These are phyloP conservation scores for Umbilicaria muhlenbergii DNA, from an alignment of 495 filamentous ascomycete species.

Conservation along the genomic window DNA sequence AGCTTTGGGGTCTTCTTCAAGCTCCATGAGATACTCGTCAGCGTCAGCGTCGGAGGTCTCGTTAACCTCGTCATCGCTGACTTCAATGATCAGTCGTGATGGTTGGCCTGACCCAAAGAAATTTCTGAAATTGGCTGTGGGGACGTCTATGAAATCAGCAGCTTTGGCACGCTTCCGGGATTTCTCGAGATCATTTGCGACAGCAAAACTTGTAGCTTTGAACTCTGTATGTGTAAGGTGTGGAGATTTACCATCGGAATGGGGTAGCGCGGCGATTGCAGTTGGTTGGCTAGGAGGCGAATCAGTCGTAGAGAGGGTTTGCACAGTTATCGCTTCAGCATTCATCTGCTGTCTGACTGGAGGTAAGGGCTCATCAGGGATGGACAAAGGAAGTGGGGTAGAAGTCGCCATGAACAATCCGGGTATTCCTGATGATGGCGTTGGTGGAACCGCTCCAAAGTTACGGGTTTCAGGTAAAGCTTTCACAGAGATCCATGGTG, in stretches of 20 bases:
- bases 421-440: constrained; percentile 26
- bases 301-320: too few species aligned
- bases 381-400: not conserved
- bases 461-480: not conserved
- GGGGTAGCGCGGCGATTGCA: too few species aligned
- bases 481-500: not conserved
- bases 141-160: constrained; percentile 54
- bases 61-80: constrained; percentile 49
- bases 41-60: constrained; percentile 26
- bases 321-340: too few species aligned
- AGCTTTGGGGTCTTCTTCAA: constrained; percentile 28
- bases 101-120: constrained; percentile 33
- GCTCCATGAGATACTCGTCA: constrained; percentile 12
- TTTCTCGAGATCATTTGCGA: constrained; percentile 1
- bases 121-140: constrained; percentile 38
- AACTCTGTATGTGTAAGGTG: not conserved
- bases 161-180: constrained; percentile 72
- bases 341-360: not conserved
- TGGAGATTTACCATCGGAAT: too few species aligned
- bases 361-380: not conserved
- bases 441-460: constrained; percentile 10
- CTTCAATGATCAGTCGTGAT: constrained; percentile 47
- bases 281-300: too few species aligned
- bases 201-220: not conserved
- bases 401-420: constrained; percentile 34